Evolutionary conservation across 176 grass and related monocot species (phyloP).

Genomic region (Ensete ventricosum): DNA sequence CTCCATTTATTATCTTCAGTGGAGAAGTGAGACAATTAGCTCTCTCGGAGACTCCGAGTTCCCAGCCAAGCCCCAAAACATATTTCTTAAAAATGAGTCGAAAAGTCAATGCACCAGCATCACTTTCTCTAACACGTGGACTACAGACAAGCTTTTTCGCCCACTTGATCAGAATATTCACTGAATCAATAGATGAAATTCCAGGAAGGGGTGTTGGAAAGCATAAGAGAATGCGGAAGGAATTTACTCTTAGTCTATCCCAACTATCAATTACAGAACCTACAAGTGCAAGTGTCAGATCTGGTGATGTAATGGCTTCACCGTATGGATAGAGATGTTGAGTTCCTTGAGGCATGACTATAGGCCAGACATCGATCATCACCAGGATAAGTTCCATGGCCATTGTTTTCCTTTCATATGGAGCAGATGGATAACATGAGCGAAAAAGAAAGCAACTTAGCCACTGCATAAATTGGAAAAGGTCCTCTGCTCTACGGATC

Average conservation of each 20-base stretch:
- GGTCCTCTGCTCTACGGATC: constrained; percentile 45
- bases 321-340: constrained; percentile 55
- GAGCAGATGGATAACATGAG: constrained; percentile 94
- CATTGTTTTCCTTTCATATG: constrained; percentile 98
- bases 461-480: constrained; percentile 95
- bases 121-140: constrained; percentile 96
- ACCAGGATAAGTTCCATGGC: constrained; percentile 97
- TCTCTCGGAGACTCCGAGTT: constrained; percentile 54
- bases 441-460: constrained; percentile 76
- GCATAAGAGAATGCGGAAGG: constrained; percentile 78
- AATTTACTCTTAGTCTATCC: constrained; percentile 78
- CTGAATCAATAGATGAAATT: constrained; percentile 52
- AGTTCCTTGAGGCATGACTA: constrained; percentile 51
- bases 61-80: constrained; percentile 68
- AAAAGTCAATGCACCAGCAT: constrained; percentile 85
- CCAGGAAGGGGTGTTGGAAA: constrained; percentile 98
- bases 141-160: constrained; percentile 74
- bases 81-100: constrained; percentile 95
- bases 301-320: constrained; percentile 66
- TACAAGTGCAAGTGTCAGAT: constrained; percentile 85
- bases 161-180: constrained; percentile 70
- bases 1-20: constrained; percentile 28
- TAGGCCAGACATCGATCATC: constrained; percentile 87
- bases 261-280: constrained; percentile 96
- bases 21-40: constrained; percentile 42